Evolutionary conservation across 768 basidiomycete species (phyloP), one percentile per base, ranked within the genome.

Genomic region (Boletus pseudopeckii): DNA sequence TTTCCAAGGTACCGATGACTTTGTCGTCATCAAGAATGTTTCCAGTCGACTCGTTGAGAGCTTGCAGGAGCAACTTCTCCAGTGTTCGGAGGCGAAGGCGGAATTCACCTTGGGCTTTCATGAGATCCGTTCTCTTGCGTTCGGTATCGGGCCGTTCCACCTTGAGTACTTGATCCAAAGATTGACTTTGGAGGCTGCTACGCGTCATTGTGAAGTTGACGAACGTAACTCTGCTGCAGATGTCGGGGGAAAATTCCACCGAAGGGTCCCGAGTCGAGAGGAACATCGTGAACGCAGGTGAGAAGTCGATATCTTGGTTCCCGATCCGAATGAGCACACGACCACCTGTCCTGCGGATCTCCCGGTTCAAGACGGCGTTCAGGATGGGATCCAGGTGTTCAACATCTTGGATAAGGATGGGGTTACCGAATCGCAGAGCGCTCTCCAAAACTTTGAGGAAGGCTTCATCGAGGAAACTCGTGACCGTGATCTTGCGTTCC

Each of bases 281-380:
- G 83, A 99, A 99, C 92, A 99, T 95, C 6, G 92, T 97, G 79
- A 99, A 99, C n/a, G 97, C 87, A 7, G 97, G 97, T 0, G 97
- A 99, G 70, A 98, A 98, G 69, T 99, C 97, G 70, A 99, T 98
- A 61, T 99, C 97, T 74, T 99, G 97, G 66, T 81, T 98, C 5
- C 97, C 96, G 20, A 98, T 77, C 36, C 97, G 91, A 57, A 99
- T 97, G 38, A 98, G 83, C 14, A 98, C 94, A 70, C 97, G 92
- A 40, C 97, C 97, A 40, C 97, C 97, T 2, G 97, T 97, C 26
- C 95, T 82, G 36, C 94, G 81, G 47, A 98, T 92, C 72, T 99
- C 97, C 64, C 86, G 92, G 79, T 99, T 99, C 59, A 99, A 79
- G 28, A 99, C 95, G 2, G 94, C 89, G 64, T 99, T 99, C 52